Evolutionary conservation across 2,329 filamentous ascomycete species (phyloP).

Genomic region (Fusarium circinatum): DNA sequence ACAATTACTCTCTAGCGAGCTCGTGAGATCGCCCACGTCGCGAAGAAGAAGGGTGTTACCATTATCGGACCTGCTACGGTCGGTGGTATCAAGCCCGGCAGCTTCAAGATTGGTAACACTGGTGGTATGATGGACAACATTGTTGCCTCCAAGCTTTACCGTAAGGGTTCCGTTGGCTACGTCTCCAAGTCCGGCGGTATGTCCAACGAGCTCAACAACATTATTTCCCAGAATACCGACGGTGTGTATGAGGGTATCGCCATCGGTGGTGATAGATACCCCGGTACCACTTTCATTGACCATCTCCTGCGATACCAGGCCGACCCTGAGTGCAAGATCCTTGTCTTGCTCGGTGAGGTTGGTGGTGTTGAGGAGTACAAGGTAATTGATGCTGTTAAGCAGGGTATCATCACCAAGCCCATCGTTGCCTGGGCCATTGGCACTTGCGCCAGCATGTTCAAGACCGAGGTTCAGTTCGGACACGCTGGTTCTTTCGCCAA

Average conservation of each 20-base stretch:
- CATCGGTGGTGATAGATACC: conserved; percentile 99
- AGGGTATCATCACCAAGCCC: conserved; percentile 94
- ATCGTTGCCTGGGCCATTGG: conserved; percentile 99
- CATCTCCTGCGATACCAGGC: conserved; percentile 96
- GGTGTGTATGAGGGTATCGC: conserved; percentile 99
- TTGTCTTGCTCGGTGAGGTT: conserved; percentile 95
- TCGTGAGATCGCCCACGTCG: conserved; percentile 96
- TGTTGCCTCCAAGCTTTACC: conserved; percentile 99
- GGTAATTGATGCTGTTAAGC: conserved; percentile 97
- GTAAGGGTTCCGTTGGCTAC: conserved; percentile 97
- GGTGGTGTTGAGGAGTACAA: conserved; percentile 99
- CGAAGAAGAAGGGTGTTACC: conserved; percentile 98
- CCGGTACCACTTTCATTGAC: conserved; percentile 99
- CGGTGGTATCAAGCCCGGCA: conserved; percentile 98
- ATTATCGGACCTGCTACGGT: conserved; percentile 99
- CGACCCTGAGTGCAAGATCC: conserved; percentile 97
- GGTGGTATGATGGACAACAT: conserved; percentile 99
- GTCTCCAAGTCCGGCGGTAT: conserved; percentile 99
- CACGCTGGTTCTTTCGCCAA: conserved; percentile 99
- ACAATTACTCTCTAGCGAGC: conserved; percentile 71
- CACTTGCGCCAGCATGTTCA: conserved; percentile 99
- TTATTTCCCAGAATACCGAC: conserved; percentile 94
- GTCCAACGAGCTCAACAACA: conserved; percentile 99
- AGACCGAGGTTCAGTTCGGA: conserved; percentile 99
- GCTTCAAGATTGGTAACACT: conserved; percentile 99